phyloP scores from a whole-genome alignment of 306 rosid genomes.

The Astragalus membranaceus region DNA sequence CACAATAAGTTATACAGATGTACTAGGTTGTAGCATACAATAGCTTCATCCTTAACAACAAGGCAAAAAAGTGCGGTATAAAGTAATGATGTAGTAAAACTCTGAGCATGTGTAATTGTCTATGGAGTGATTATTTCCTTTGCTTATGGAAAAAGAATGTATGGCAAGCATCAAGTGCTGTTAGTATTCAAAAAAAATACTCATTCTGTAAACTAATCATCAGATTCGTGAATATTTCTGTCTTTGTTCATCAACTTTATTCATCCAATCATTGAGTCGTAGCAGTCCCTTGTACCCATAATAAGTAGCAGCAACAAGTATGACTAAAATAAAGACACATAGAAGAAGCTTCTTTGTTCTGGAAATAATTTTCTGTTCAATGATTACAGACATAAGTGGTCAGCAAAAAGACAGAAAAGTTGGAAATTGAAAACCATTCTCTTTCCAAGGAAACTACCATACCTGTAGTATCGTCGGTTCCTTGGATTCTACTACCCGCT shows the following conservation, averaged over 20 bases:
- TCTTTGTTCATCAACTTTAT: slow-evolving; percentile 66
- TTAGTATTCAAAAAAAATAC: background rate
- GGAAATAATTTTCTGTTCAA: slow-evolving; percentile 52
- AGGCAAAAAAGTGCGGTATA: too few species aligned
- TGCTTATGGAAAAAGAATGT: slow-evolving; percentile 2
- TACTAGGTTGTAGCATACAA: background rate
- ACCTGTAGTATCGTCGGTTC: slow-evolving; percentile 68
- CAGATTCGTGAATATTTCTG: slow-evolving; percentile 38
- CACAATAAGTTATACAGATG: background rate
- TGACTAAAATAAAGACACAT: slow-evolving; percentile 29
- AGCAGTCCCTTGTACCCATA: slow-evolving; percentile 64
- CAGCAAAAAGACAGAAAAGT: background rate
- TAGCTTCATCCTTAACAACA: background rate
- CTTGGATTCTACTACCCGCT: slow-evolving; percentile 35
- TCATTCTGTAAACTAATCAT: background rate
- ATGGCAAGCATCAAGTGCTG: background rate
- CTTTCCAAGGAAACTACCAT: slow-evolving; percentile 9
- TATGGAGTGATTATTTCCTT: background rate
- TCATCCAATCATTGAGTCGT: slow-evolving; percentile 85
- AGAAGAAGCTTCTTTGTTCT: slow-evolving; percentile 49
- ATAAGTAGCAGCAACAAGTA: slow-evolving; percentile 34
- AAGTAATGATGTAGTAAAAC: background rate
- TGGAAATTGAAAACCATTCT: background rate
- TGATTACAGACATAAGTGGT: slow-evolving; percentile 8
- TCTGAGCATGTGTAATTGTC: background rate